Evolutionary conservation across 129 eudicot genomes (phyloP).

Genomic region (Flaveria trinervia): DNA sequence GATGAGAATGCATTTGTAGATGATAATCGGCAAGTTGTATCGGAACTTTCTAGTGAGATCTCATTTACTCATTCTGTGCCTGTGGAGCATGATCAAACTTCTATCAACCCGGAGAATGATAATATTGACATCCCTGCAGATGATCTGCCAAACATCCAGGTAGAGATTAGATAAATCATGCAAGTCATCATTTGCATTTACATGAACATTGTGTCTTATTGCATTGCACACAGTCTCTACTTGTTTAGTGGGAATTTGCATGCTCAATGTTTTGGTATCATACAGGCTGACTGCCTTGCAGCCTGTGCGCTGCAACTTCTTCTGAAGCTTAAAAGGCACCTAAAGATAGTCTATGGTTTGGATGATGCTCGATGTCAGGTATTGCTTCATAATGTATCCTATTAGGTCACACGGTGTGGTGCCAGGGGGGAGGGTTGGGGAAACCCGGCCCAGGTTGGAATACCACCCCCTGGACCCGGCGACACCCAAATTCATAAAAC

Average conservation of each 20-base stretch:
- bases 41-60: conserved; percentile 42
- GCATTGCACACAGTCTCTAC: conserved; percentile 18
- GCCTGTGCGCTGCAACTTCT: conserved; percentile 90
- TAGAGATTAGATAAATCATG: conserved; percentile 37
- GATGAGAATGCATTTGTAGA: conserved; percentile 35
- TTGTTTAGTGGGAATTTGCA: conserved; percentile 8
- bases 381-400: conserved; percentile 2
- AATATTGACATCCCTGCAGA: conserved; percentile 42
- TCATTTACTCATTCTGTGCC: conserved; percentile 23
- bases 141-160: conserved; percentile 77
- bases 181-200: not conserved
- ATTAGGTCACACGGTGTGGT: not conserved
- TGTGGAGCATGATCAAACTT: conserved; percentile 34
- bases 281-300: conserved; percentile 74
- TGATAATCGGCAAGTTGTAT: conserved; percentile 27
- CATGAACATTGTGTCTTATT: conserved; percentile 5
- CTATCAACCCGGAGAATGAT: conserved; percentile 33
- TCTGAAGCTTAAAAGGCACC: conserved; percentile 88
- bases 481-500: too few relatives aligned
- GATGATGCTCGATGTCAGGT: conserved; percentile 97
- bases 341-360: conserved; percentile 74
- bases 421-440: too few relatives aligned
- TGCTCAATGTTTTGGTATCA: conserved; percentile 30
- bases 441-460: too few relatives aligned
- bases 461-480: too few relatives aligned